Evolutionary conservation across 257 asterid species (phyloP), one percentile per base, ranked within the genome.

Genomic region (Penstemon barbatus): DNA sequence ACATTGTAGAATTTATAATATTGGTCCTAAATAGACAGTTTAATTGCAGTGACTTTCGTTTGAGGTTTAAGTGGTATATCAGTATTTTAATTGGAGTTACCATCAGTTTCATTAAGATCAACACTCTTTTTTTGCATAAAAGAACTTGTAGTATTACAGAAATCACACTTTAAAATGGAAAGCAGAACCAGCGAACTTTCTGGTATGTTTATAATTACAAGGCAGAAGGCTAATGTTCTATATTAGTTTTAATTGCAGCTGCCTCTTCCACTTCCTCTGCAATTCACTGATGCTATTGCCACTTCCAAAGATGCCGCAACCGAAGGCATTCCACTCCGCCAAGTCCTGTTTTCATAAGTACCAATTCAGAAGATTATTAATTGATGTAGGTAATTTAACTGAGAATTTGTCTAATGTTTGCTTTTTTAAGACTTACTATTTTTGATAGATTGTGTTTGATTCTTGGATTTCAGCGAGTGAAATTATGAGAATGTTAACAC

Each of bases 241-340:
- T 79, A 79, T 57, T 46, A 86, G 80, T 80, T 87, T 83, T 55
- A 83, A 86, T 66, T 89, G 91, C 78, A 87, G 72, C 43, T 84
- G 90, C 78, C 82, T 84, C 83, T 78, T 84, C 89, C 87, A 85
- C 79, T 84, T 89, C 73, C 65, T 68, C 4, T 74, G 84, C 71
- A 84, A 54, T 67, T 61, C 78, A 55, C 64, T 66, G 40, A 90
- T 73, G 58, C 81, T 64, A 48, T 80, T 76, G 72, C 86, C 76
- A 49, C 66, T 57, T 73, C 90, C 86, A 38, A 80, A 70, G 78
- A 83, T 70, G 78, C 89, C 63, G 77, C 95, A 77, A 57, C 85
- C 85, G 0, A 78, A 70, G 65, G 80, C 75, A 10, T 73, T 80
- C 77, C 81, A 43, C 77, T 73, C 79, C 77, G 71, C 61, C 71